phyloP scores from a whole-genome alignment of 148 eudicot species.

The Camellia granthamiana region DNA sequence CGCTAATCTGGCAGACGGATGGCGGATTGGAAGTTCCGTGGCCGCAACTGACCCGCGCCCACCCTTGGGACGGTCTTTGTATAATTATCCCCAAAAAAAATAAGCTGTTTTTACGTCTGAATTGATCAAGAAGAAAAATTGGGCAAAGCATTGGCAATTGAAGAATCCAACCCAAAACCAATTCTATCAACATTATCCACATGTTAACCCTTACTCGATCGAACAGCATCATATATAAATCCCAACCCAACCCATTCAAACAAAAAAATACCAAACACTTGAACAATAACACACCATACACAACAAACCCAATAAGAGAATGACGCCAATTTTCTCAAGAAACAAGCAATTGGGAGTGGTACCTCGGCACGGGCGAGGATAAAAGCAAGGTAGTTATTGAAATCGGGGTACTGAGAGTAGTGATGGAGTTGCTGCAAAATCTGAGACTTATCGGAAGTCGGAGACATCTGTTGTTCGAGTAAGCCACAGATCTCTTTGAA shows the following conservation, averaged over 20 bases:
- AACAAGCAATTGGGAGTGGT: neutral
- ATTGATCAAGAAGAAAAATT: neutral
- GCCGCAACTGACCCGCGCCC: too few species aligned
- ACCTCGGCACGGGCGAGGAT: conserved; percentile 78
- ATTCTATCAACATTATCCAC: neutral
- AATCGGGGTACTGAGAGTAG: conserved; percentile 84
- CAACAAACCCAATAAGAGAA: neutral
- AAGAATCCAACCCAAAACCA: neutral
- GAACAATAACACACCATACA: neutral
- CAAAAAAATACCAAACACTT: neutral
- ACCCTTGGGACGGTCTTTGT: too few species aligned
- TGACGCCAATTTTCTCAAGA: neutral
- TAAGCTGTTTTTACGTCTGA: too few species aligned
- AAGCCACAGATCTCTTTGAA: conserved; percentile 71
- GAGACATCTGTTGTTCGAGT: conserved; percentile 79
- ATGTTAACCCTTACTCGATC: too few species aligned
- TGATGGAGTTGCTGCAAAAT: conserved; percentile 79
- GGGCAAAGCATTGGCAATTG: neutral
- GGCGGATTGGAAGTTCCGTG: too few species aligned
- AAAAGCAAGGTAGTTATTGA: conserved; percentile 84
- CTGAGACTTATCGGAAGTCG: conserved; percentile 67
- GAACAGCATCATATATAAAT: neutral
- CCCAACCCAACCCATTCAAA: neutral
- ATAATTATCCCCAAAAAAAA: too few species aligned
- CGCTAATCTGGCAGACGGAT: too few species aligned